Percentiles rank a stretch among this genome's conserved stretches.
These are phyloP conservation scores for Hymenoscyphus fraxineus DNA, from an alignment of 2,329 filamentous ascomycete species.

Conservation along the genomic window DNA sequence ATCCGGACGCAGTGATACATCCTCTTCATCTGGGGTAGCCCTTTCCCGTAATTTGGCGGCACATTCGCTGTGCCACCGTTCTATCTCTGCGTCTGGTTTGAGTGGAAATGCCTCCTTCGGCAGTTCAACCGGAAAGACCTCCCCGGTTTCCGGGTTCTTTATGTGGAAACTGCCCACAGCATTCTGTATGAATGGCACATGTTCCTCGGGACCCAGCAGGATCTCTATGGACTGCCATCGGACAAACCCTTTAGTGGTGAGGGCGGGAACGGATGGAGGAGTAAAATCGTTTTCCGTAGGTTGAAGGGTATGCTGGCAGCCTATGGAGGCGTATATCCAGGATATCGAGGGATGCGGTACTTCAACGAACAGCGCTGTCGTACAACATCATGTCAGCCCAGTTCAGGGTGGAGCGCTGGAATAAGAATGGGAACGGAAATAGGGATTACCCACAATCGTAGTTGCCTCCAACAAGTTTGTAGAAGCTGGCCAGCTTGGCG, in stretches of 20 bases:
- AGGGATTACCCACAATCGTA: slow-evolving; percentile 55
- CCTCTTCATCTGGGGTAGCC: slow-evolving; percentile 34
- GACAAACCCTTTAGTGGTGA: slow-evolving; percentile 81
- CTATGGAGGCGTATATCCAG: slow-evolving; percentile 87
- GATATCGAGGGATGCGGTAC: slow-evolving; percentile 73
- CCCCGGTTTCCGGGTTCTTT: slow-evolving; percentile 68
- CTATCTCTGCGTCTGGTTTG: slow-evolving; percentile 72
- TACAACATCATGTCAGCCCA: slow-evolving; percentile 20
- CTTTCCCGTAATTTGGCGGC: slow-evolving; percentile 66
- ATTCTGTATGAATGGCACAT: slow-evolving; percentile 77
- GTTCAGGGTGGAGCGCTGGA: not conserved
- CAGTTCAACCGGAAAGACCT: slow-evolving; percentile 59
- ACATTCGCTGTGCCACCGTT: slow-evolving; percentile 79
- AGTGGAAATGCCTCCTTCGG: slow-evolving; percentile 64
- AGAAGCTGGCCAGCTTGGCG: slow-evolving; percentile 71
- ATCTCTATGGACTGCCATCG: slow-evolving; percentile 93
- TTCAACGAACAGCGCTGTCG: slow-evolving; percentile 67
- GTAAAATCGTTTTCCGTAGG: slow-evolving; percentile 67
- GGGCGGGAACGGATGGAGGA: slow-evolving; percentile 72
- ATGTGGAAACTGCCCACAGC: slow-evolving; percentile 76
- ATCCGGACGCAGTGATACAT: slow-evolving; percentile 29
- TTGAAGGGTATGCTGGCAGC: slow-evolving; percentile 84
- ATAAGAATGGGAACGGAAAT: slow-evolving; percentile 5
- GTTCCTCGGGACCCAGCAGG: slow-evolving; percentile 80
- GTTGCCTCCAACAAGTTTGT: slow-evolving; percentile 69